Conservation (phyloP, 805 yeast genomes). For the Candida michaelii region DNA sequence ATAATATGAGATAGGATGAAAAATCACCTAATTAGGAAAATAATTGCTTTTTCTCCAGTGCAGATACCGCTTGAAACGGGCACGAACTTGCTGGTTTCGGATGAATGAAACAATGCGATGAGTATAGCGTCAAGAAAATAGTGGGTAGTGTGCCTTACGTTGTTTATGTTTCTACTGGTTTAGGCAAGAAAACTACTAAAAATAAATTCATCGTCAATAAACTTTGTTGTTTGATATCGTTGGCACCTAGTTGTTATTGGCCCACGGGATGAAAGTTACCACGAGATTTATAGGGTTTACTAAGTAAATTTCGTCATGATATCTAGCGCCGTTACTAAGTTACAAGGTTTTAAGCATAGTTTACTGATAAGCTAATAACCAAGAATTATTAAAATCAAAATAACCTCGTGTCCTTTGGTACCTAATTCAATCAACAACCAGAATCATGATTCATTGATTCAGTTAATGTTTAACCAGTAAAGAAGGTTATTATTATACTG, state of each 20-base stretch:
- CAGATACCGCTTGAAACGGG: neutral
- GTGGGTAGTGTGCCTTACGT: neutral
- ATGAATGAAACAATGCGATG: neutral
- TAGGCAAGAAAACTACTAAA: neutral
- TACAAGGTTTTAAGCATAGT: no score
- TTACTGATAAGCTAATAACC: no score
- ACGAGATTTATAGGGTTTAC: neutral
- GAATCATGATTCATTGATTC: neutral
- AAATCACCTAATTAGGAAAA: neutral
- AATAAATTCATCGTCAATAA: neutral
- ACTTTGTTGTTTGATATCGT: neutral
- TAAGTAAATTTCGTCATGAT: neutral
- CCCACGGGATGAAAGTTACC: neutral
- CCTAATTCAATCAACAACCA: neutral
- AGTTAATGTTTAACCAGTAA: neutral
- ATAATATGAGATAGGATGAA: neutral
- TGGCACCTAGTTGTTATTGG: neutral
- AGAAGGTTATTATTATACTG: neutral
- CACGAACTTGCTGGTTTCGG: neutral
- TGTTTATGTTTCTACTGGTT: neutral
- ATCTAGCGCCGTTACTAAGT: no score
- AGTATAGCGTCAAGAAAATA: neutral
- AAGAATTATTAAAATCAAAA: neutral
- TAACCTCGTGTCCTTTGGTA: neutral
- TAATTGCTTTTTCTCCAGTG: slow-evolving; percentile 1